Base-by-base conservation (phyloP, 345 rosid species). In the Excoecaria agallocha region DNA sequence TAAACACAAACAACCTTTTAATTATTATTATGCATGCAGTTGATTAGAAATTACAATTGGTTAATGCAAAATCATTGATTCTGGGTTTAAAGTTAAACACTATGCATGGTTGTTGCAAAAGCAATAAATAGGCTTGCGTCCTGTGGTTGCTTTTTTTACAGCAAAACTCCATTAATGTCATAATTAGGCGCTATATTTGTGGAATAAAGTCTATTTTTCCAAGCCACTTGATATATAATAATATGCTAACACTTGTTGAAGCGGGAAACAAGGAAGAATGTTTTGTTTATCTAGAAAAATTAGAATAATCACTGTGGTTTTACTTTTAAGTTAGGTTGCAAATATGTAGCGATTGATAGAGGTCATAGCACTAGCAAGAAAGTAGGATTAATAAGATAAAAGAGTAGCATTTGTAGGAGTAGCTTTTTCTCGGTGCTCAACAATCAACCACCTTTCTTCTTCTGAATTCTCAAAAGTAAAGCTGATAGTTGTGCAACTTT, bases 351-450 rank as follows among this genome's bases (percentile, higher is more conserved):
- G 59, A 68, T 13, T 6, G 9, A 1, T 35, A 68, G 77, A 74
- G 88, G 73, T 59, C 66, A 60, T 48, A 10, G 81, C 86, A 80
- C 84, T 68, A 61, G 41, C 19, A 62, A 65, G 35, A 68, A 66
- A 76, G 67, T 71, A 52, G 49, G 20, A 22, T 20, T n/a, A 3
- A 68, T 45, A 79, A 55, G 78, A 19, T 54, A 43, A 30, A 30
- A 30, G 30, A 30, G 30, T 30, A 0, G 30, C 20, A 59, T 55
- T 8, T 8, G 11, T 35, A 13, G 52, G 58, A 8, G 6, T 59
- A 19, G 20, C 66, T 70, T 81, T 78, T 74, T 58, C 16, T 65
- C 12, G 66, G 85, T 86, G 83, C 84, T 76, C 67, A 74, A 48
- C 70, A 66, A 48, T 72, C 79, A 35, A 64, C 46, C 71, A 74